These are phyloP conservation scores for Heliocybe sulcata DNA, from an alignment of 1,284 basidiomycete species.

Conservation along the genomic window DNA sequence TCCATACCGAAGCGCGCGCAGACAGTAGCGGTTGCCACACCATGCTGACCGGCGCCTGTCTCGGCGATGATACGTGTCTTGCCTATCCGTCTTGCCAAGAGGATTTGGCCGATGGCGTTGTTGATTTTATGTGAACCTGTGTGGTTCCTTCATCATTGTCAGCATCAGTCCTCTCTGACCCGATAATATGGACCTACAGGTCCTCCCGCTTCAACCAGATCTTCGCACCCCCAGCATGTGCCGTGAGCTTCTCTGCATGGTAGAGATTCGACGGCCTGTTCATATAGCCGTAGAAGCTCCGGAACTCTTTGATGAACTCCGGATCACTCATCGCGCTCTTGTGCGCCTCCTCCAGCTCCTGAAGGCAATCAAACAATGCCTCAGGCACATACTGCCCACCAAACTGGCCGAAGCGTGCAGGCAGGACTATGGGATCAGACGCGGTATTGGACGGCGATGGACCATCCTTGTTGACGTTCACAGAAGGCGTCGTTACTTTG, in stretches of 20 bases:
- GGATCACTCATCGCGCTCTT: constrained; percentile 84
- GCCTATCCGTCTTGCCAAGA: constrained; percentile 87
- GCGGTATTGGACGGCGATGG: constrained; percentile 21
- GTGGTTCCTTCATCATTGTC: constrained; percentile 60
- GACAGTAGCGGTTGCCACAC: constrained; percentile 96
- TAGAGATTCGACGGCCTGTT: constrained; percentile 70
- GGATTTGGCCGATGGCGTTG: constrained; percentile 92
- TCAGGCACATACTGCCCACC: constrained; percentile 98
- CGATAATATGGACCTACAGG: constrained; percentile 43
- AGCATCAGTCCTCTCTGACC: constrained; percentile 7
- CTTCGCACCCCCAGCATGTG: constrained; percentile 71
- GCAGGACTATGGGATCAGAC: constrained; percentile 45
- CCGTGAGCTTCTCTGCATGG: constrained; percentile 60
- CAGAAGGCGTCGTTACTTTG: constrained; percentile 12
- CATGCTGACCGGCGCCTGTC: constrained; percentile 98
- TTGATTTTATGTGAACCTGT: constrained; percentile 98
- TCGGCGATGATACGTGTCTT: constrained; percentile 98
- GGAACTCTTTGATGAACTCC: constrained; percentile 90
- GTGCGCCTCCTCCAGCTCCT: constrained; percentile 90
- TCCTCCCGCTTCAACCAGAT: constrained; percentile 99
- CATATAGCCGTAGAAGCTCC: constrained; percentile 85
- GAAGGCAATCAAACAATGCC: constrained; percentile 84
- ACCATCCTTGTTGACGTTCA: constrained; percentile 19
- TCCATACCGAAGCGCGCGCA: constrained; percentile 96
- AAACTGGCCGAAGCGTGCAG: constrained; percentile 88